These are phyloP conservation scores for Alternaria alternata DNA, from an alignment of 2,329 filamentous ascomycete species.

Conservation along the genomic window DNA sequence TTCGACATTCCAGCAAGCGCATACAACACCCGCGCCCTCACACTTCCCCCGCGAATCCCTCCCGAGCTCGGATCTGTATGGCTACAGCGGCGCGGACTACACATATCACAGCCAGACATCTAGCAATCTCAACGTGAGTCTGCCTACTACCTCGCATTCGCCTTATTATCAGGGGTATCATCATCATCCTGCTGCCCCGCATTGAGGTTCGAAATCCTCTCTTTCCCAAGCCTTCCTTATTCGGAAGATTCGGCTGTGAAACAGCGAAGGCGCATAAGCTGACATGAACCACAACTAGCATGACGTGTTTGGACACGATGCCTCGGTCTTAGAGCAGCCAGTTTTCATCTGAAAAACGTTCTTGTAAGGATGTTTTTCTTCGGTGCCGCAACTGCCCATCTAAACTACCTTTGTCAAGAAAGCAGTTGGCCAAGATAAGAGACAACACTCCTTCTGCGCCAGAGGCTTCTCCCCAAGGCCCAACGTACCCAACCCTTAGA, in stretches of 20 bases:
- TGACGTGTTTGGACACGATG: conserved; percentile 17
- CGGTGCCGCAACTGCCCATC: too few relatives aligned
- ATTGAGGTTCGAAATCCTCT: conserved; percentile 17
- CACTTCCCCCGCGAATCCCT: conserved; percentile 21
- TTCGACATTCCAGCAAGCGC: conserved; percentile 16
- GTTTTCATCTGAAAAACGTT: conserved; percentile 5
- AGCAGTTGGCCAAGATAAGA: too few relatives aligned
- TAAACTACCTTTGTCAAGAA: too few relatives aligned
- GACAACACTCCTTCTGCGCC: too few relatives aligned
- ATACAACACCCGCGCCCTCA: conserved; percentile 16
- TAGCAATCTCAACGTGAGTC: conserved; percentile 26
- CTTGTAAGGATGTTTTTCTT: too few relatives aligned
- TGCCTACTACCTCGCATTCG: conserved; percentile 20
- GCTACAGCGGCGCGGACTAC: conserved; percentile 17
- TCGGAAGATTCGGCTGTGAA: background rate
- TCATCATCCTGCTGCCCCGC: conserved; percentile 5
- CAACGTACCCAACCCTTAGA: too few relatives aligned
- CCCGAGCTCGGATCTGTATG: conserved; percentile 20
- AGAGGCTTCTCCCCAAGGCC: too few relatives aligned
- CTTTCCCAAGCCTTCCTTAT: background rate
- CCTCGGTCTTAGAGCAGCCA: background rate
- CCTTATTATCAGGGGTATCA: conserved; percentile 17
- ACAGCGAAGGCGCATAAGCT: conserved; percentile 6
- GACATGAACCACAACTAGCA: conserved; percentile 3
- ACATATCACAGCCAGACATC: conserved; percentile 17